Base-by-base conservation (phyloP, 805 yeast species). In the Lipomyces kockii region DNA sequence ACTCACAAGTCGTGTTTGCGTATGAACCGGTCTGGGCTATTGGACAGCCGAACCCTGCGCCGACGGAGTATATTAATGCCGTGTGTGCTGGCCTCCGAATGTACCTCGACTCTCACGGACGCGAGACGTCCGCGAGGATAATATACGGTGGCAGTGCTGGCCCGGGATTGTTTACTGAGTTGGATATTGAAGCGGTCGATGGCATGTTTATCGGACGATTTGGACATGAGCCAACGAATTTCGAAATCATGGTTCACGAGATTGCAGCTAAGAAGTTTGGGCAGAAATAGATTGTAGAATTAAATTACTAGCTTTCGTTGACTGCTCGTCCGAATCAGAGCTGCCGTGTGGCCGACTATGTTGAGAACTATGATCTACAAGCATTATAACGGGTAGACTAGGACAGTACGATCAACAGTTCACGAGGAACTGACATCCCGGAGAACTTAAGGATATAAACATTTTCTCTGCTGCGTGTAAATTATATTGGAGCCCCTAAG, bases 21-120 rank as follows among this genome's bases (percentile, higher is more conserved):
- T 75, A 75, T 58, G 78, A 75, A 63, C 78, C 78, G 0, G 75
- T 75, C 11, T 75, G 78, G 78, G 78, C 78, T 1, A 75, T 75
- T 55, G 78, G 78, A 37, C 71, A 75, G 58, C 74, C 74, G 17
- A 53, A 64, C 27, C 78, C 78, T 2, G 78, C 78, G 5, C 71
- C 68, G 9, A 60, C 73, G 9, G 61, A 58, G 14, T 70, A 75
- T 61, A 75, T 75, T 52, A 69, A 65, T 29, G 67, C 63, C n/a
- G 76, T 75, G 12, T 72, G 72, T 7, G 62, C 51, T n/a, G 70
- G 71, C 11, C 65, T 75, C 46, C 64, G 73, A 25, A 43, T 55
- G 12, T 62, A 58, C n/a, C 62, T 72, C 27, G 64, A 54, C 32
- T 17, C 35, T 3, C 56, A 66, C 5, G 72, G 71, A 6, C 43